phyloP scores from a whole-genome alignment of 1,284 basidiomycete species.

The Cryptococcus sp. region DNA sequence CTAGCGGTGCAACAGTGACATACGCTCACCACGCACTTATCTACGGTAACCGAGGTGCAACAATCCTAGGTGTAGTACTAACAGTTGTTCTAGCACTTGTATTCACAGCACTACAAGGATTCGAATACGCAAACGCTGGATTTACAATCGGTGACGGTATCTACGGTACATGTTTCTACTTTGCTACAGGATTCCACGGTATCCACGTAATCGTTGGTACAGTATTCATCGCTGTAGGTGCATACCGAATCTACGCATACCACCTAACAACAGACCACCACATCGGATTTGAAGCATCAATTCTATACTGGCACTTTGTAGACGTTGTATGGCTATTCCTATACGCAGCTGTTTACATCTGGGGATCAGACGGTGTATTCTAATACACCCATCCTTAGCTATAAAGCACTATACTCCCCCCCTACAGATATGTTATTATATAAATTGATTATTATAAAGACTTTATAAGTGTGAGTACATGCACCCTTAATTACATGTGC shows the following conservation, averaged over 20 bases:
- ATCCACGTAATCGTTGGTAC: constrained; percentile 44
- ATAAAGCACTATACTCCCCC: too few species aligned
- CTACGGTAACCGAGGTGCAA: constrained; percentile 21
- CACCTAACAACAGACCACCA: constrained; percentile 48
- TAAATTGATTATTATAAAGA: neutral
- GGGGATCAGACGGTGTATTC: constrained; percentile 33
- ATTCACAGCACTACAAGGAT: constrained; percentile 49
- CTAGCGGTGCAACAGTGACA: constrained; percentile 4
- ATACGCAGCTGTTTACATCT: constrained; percentile 47
- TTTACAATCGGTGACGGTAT: constrained; percentile 47
- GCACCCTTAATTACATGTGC: constrained; percentile 1
- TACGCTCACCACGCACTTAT: constrained; percentile 10
- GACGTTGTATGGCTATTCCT: constrained; percentile 51
- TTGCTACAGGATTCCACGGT: constrained; percentile 47
- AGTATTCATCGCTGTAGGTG: constrained; percentile 35
- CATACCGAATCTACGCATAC: constrained; percentile 31
- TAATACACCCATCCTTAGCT: constrained; percentile 7
- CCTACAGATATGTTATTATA: too few species aligned
- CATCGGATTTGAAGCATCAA: constrained; percentile 24
- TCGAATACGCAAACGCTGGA: constrained; percentile 43
- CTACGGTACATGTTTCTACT: constrained; percentile 47
- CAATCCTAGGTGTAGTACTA: constrained; percentile 15
- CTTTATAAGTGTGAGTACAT: constrained; percentile 5
- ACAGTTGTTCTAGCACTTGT: constrained; percentile 27
- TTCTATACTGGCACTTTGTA: constrained; percentile 42